Evolutionary conservation across 345 rosid genomes (phyloP).

Genomic region (Boechera divaricarpa): DNA sequence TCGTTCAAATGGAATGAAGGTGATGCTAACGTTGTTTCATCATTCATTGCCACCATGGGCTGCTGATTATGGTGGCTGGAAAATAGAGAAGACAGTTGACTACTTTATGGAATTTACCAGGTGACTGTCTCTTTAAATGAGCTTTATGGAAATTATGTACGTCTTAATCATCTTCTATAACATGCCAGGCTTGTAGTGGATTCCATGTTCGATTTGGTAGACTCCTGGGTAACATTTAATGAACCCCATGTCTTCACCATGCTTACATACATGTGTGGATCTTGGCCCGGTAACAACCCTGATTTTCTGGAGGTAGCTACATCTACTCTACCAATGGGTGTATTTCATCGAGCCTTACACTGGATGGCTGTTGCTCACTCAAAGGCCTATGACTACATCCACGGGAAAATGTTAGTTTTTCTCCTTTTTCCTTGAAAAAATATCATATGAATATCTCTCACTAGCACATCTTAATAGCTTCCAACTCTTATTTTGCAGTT

Average conservation of each 20-base stretch:
- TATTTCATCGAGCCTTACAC: conserved; percentile 79
- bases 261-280: conserved; percentile 95
- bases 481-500: conserved; percentile 34
- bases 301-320: conserved; percentile 89
- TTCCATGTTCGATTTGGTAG: conserved; percentile 74
- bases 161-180: conserved; percentile 33
- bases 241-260: conserved; percentile 91
- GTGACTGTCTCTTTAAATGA: conserved; percentile 45
- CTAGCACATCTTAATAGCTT: conserved; percentile 23
- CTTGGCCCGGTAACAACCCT: conserved; percentile 99
- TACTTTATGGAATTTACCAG: conserved; percentile 88
- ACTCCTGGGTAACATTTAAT: conserved; percentile 91
- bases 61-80: conserved; percentile 97
- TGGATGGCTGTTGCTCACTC: conserved; percentile 85
- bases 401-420: conserved; percentile 56
- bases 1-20: conserved; percentile 88
- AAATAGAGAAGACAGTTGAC: conserved; percentile 88
- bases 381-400: conserved; percentile 88
- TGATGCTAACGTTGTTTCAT: conserved; percentile 94
- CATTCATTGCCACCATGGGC: conserved; percentile 99
- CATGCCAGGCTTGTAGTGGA: conserved; percentile 85
- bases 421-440: neutral
- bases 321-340: conserved; percentile 88
- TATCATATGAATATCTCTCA: neutral
- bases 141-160: conserved; percentile 28